Percentiles rank a stretch among this genome's conserved stretches.
These are phyloP conservation scores for Phylloporus sp. DNA, from an alignment of 768 basidiomycete genomes.

Conservation along the genomic window DNA sequence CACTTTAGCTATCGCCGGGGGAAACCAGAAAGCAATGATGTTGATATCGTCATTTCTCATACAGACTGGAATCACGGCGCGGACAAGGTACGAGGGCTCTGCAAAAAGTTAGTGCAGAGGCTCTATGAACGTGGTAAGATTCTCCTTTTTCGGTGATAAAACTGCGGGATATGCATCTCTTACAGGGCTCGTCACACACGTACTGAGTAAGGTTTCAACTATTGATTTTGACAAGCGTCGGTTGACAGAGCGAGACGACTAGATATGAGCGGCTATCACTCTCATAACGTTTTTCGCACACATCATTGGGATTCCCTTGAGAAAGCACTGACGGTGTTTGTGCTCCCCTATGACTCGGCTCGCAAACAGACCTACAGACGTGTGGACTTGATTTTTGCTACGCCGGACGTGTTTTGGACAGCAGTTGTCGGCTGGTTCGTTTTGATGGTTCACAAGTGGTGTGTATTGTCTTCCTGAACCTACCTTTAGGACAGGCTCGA, in stretches of 20 bases:
- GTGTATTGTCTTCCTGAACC: not conserved
- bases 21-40: conserved; percentile 75
- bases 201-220: conserved; percentile 59
- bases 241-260: conserved; percentile 7
- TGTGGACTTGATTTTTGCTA: conserved; percentile 79
- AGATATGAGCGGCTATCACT: conserved; percentile 61
- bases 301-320: conserved; percentile 78
- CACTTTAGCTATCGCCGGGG: conserved; percentile 75
- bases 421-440: conserved; percentile 83
- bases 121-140: conserved; percentile 54
- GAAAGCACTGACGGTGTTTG: conserved; percentile 79
- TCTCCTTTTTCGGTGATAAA: not conserved
- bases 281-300: conserved; percentile 47
- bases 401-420: conserved; percentile 77
- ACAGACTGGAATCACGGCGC: conserved; percentile 40
- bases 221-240: conserved; percentile 1
- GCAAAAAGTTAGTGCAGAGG: conserved; percentile 51
- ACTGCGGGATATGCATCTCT: not conserved
- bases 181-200: conserved; percentile 69
- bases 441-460: too few relatives aligned
- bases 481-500: conserved; percentile 70
- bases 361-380: conserved; percentile 52
- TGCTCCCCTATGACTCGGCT: conserved; percentile 42
- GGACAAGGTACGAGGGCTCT: conserved; percentile 54
- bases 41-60: conserved; percentile 87